phyloP scores from a whole-genome alignment of 208 protist species.

The Histomonas meleagridis region DNA sequence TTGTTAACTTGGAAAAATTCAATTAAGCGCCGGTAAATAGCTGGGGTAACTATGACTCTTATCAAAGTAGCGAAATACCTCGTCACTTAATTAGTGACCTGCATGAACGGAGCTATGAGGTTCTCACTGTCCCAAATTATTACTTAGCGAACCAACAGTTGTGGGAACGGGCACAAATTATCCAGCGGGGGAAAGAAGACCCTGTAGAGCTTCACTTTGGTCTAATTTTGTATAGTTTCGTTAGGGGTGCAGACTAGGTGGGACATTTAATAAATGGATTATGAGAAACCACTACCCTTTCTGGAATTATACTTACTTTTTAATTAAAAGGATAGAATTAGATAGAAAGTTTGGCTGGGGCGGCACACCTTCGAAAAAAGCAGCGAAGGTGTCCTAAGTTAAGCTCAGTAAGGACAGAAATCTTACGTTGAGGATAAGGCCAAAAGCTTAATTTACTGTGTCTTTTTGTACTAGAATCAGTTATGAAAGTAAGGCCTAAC shows the following conservation, averaged over 20 bases:
- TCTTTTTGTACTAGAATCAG: conserved; percentile 65
- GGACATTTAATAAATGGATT: conserved; percentile 50
- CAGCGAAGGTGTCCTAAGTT: conserved; percentile 64
- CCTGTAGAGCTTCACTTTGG: conserved; percentile 69
- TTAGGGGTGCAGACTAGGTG: conserved; percentile 62
- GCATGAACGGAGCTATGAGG: conserved; percentile 66
- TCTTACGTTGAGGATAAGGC: conserved; percentile 63
- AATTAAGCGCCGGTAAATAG: conserved; percentile 68
- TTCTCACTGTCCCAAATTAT: conserved; percentile 65
- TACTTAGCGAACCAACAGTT: conserved; percentile 46
- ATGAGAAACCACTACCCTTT: conserved; percentile 65
- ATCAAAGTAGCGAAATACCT: conserved; percentile 72
- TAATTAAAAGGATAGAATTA: conserved; percentile 43
- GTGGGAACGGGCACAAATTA: conserved; percentile 50
- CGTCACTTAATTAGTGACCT: conserved; percentile 66
- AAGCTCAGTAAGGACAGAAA: conserved; percentile 66
- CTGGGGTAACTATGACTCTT: conserved; percentile 73
- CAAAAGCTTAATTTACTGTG: conserved; percentile 64
- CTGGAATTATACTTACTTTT: conserved; percentile 58
- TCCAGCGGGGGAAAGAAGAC: conserved; percentile 67
- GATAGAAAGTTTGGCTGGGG: conserved; percentile 65
- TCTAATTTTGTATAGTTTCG: conserved; percentile 57
- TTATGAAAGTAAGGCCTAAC: conserved; percentile 65
- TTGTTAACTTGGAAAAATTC: conserved; percentile 71
- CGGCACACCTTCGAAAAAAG: conserved; percentile 65